These are phyloP conservation scores for Malus hybrid DNA, from an alignment of 331 rosid species.

Conservation along the genomic window DNA sequence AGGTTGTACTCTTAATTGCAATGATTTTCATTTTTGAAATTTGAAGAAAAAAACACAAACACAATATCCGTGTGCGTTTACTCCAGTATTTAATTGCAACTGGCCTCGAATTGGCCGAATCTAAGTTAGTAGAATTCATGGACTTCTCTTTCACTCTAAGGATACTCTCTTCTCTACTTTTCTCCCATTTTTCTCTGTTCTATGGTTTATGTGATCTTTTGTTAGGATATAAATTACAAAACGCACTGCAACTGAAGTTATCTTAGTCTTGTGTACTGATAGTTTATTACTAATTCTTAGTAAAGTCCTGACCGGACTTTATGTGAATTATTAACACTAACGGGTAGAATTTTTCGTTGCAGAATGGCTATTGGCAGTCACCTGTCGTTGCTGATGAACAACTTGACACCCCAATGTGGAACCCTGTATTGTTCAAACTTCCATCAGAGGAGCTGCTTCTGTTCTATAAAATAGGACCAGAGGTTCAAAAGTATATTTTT, in stretches of 20 bases:
- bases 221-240: not conserved
- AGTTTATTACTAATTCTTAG: not conserved
- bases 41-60: too few species aligned
- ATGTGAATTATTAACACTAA: conserved; percentile 17
- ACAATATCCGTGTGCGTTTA: too few species aligned
- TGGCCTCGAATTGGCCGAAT: not conserved
- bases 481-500: conserved; percentile 66
- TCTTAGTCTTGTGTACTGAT: not conserved
- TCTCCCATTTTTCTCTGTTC: not conserved
- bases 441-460: conserved; percentile 77
- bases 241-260: not conserved
- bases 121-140: not conserved
- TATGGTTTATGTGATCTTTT: not conserved
- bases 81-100: too few species aligned
- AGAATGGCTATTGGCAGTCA: conserved; percentile 74
- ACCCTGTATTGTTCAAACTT: conserved; percentile 81
- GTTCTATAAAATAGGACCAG: conserved; percentile 78
- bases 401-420: conserved; percentile 83
- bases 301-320: not conserved
- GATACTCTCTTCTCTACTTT: not conserved
- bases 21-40: too few species aligned
- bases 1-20: not conserved
- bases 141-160: not conserved
- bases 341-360: conserved; percentile 12
- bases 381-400: conserved; percentile 70